Evolutionary conservation across 257 asterid species (phyloP).

Genomic region (Pogostemon cablin): DNA sequence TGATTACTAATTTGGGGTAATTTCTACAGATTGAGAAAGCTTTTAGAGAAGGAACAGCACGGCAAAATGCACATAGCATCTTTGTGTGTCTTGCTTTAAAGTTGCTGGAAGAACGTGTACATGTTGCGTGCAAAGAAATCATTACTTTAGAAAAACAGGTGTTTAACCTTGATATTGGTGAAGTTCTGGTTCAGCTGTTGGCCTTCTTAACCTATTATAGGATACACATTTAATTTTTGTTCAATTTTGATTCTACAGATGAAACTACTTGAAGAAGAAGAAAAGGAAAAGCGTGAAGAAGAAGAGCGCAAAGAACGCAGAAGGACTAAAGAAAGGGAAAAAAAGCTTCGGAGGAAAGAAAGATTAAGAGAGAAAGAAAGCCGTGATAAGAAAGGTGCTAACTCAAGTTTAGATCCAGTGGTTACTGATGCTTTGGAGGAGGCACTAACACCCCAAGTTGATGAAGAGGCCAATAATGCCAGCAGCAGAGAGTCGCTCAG

Average conservation of each 20-base stretch:
- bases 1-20: slow-evolving; percentile 33
- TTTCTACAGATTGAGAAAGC: slow-evolving; percentile 92
- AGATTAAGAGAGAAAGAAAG: slow-evolving; percentile 82
- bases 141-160: slow-evolving; percentile 96
- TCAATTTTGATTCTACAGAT: slow-evolving; percentile 49
- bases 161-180: slow-evolving; percentile 28
- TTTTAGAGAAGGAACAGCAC: slow-evolving; percentile 98
- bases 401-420: slow-evolving; percentile 44
- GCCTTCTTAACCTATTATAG: slow-evolving; percentile 19
- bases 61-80: slow-evolving; percentile 97
- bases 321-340: slow-evolving; percentile 88
- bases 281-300: slow-evolving; percentile 94
- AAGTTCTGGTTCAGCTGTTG: slow-evolving; percentile 31
- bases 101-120: slow-evolving; percentile 87
- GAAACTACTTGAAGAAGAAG: slow-evolving; percentile 99
- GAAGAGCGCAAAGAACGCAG: slow-evolving; percentile 76
- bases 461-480: slow-evolving; percentile 46
- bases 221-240: slow-evolving; percentile 33
- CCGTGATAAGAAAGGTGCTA: slow-evolving; percentile 59
- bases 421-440: slow-evolving; percentile 45
- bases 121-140: slow-evolving; percentile 95
- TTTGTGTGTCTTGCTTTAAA: slow-evolving; percentile 91
- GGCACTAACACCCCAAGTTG: slow-evolving; percentile 45
- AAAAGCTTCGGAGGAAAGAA: slow-evolving; percentile 92
- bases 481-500: slow-evolving; percentile 49